phyloP scores from a whole-genome alignment of 495 filamentous ascomycete genomes.

The Penicillium robsamsonii region DNA sequence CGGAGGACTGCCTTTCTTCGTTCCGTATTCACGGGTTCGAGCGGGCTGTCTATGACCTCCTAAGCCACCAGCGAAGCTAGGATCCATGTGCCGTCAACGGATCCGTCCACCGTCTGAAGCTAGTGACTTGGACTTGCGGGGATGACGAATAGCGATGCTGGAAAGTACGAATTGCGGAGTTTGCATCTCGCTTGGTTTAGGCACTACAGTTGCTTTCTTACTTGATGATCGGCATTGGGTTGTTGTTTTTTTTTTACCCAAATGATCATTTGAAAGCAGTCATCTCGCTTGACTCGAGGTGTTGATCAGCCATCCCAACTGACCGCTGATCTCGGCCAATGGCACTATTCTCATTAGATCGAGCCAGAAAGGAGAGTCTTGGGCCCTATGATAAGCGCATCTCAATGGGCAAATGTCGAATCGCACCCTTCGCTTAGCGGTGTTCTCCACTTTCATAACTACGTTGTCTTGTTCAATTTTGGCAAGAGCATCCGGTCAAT shows the following conservation, averaged over 20 bases:
- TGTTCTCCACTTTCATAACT: not conserved
- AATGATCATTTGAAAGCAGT: not conserved
- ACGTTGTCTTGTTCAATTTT: not conserved
- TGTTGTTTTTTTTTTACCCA: not conserved
- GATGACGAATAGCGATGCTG: slow-evolving; percentile 8
- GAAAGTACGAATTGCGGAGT: not conserved
- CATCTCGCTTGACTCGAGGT: not conserved
- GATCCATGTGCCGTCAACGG: slow-evolving; percentile 14
- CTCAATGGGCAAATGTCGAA: not conserved
- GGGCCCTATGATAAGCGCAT: not conserved
- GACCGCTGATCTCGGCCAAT: too few relatives aligned
- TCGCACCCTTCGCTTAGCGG: not conserved
- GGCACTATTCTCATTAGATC: too few relatives aligned
- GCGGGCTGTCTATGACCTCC: too few relatives aligned
- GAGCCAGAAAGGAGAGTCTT: not conserved
- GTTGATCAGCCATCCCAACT: too few relatives aligned
- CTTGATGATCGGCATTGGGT: not conserved
- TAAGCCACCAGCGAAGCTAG: not conserved
- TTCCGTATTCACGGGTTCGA: not conserved
- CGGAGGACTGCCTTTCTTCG: slow-evolving; percentile 24
- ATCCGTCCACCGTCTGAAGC: slow-evolving; percentile 10
- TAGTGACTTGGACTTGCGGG: slow-evolving; percentile 18
- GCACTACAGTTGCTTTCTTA: not conserved
- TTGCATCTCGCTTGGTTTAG: not conserved
- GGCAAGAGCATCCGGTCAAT: not conserved